Evolutionary conservation across 83 land plant species (phyloP).

Genomic region (Diphasiastrum complanatum): DNA sequence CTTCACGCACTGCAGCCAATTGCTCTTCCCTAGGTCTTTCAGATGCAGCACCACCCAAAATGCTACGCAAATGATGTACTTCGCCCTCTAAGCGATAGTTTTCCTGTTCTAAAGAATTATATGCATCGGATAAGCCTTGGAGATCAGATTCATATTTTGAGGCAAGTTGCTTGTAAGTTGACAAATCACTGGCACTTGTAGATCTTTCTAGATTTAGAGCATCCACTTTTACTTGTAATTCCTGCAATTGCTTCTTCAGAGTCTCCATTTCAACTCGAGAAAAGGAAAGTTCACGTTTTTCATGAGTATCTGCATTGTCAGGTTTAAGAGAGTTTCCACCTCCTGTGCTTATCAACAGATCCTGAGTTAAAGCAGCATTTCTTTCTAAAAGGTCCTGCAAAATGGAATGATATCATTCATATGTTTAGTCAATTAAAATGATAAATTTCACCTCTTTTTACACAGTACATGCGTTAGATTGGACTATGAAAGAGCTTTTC

Average conservation of each 20-base stretch:
- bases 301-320: conserved; percentile 9
- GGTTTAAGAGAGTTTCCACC: conserved; percentile 3
- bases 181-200: conserved; percentile 48
- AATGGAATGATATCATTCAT: neutral
- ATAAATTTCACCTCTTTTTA: too few species aligned
- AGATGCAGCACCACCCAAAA: conserved; percentile 20
- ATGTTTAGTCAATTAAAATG: too few species aligned
- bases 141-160: conserved; percentile 68
- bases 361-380: conserved; percentile 26
- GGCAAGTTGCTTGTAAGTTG: conserved; percentile 43
- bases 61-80: conserved; percentile 41
- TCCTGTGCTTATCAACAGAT: conserved; percentile 15
- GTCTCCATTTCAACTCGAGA: conserved; percentile 56
- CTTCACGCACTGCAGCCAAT: conserved; percentile 63
- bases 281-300: conserved; percentile 24
- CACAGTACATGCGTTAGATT: too few species aligned
- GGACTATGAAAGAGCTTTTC: too few species aligned
- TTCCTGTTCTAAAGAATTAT: conserved; percentile 82
- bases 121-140: conserved; percentile 83
- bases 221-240: conserved; percentile 44
- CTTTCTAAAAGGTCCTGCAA: conserved; percentile 30
- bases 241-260: conserved; percentile 57
- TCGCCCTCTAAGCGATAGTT: conserved; percentile 66
- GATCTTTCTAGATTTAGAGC: conserved; percentile 49
- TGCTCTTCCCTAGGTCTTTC: conserved; percentile 25